A percentile compares a stretch with the other conserved stretches of the same genome.
These are phyloP conservation scores for Murraya koenigii DNA, from an alignment of 345 rosid genomes.

Conservation along the genomic window DNA sequence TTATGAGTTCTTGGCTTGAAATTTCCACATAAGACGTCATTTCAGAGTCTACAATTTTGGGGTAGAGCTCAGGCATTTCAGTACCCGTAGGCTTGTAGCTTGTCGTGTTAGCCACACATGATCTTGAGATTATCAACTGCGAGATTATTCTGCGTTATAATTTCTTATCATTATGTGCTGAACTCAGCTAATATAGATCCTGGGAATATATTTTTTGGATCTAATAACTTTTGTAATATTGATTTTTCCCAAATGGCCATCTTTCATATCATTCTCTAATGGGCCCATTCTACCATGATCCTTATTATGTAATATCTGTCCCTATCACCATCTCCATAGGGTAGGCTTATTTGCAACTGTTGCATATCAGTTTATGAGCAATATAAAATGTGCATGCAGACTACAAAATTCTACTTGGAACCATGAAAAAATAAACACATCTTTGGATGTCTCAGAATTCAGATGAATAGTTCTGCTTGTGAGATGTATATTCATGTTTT, in stretches of 20 bases:
- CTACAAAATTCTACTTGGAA: slow-evolving; percentile 13
- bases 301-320: not conserved
- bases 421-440: slow-evolving; percentile 7
- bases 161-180: not conserved
- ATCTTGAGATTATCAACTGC: not conserved
- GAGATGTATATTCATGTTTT: not conserved
- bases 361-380: not conserved
- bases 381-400: slow-evolving; percentile 12
- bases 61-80: not conserved
- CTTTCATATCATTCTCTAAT: slow-evolving; percentile 17
- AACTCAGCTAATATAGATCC: not conserved
- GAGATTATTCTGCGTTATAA: not conserved
- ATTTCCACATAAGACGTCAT: not conserved
- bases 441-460: slow-evolving; percentile 16
- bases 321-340: slow-evolving; percentile 8
- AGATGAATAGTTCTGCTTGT: not conserved
- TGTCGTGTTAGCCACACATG: not conserved
- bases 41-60: not conserved
- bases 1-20: not conserved
- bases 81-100: not conserved
- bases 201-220: slow-evolving; percentile 6
- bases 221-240: slow-evolving; percentile 18
- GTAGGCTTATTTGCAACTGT: slow-evolving; percentile 20
- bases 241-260: slow-evolving; percentile 12
- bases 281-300: not conserved